Evolutionary conservation across 805 yeast species (phyloP).

Genomic region (Spathaspora passalidarum): DNA sequence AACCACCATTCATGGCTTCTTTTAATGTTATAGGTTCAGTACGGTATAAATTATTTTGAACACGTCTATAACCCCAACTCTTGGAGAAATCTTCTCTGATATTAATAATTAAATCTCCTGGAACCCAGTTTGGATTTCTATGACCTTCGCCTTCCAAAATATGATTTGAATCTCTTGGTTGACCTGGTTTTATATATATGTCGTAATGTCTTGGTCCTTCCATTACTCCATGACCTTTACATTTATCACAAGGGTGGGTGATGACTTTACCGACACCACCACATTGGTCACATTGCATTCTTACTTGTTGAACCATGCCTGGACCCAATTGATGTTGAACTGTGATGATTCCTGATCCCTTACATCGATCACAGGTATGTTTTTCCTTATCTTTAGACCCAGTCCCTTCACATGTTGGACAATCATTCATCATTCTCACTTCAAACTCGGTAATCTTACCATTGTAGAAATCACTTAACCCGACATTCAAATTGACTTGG

Average conservation of each 20-base stretch:
- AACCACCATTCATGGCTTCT: slow-evolving; percentile 78
- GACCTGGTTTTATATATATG: slow-evolving; percentile 68
- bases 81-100: slow-evolving; percentile 52
- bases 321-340: slow-evolving; percentile 79
- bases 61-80: slow-evolving; percentile 83
- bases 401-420: slow-evolving; percentile 76
- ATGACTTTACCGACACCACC: slow-evolving; percentile 72
- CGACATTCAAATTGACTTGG: slow-evolving; percentile 51
- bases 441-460: slow-evolving; percentile 65
- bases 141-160: slow-evolving; percentile 76
- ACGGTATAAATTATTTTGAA: slow-evolving; percentile 70
- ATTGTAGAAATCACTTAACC: slow-evolving; percentile 62
- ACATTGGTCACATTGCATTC: slow-evolving; percentile 76
- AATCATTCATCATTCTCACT: slow-evolving; percentile 68
- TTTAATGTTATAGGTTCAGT: slow-evolving; percentile 70
- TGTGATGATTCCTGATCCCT: slow-evolving; percentile 69
- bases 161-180: slow-evolving; percentile 55
- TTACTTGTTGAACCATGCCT: slow-evolving; percentile 85
- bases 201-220: slow-evolving; percentile 54
- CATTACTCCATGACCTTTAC: slow-evolving; percentile 69
- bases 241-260: slow-evolving; percentile 59
- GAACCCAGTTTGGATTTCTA: slow-evolving; percentile 72
- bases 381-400: slow-evolving; percentile 80
- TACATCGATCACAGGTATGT: slow-evolving; percentile 64
- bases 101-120: slow-evolving; percentile 76